Conservation (phyloP, 495 filamentous ascomycete species). For the Podospora appendiculata region DNA sequence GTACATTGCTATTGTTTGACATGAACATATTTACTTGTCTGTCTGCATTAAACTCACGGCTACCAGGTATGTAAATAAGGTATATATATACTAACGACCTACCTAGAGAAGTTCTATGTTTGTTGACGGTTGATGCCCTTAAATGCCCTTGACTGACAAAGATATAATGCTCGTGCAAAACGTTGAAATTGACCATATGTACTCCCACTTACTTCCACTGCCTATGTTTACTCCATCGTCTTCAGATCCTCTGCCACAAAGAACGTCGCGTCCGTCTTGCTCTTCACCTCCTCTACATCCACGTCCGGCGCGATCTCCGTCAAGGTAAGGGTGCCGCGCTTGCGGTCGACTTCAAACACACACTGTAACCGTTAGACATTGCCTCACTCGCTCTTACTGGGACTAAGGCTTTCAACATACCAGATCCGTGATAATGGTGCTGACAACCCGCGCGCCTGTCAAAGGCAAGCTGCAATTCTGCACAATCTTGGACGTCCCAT, state of each 20-base stretch:
- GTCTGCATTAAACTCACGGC: background rate
- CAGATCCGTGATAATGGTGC: slow-evolving; percentile 51
- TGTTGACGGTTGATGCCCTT: too few relatives aligned
- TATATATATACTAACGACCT: background rate
- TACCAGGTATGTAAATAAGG: background rate
- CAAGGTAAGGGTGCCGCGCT: slow-evolving; percentile 39
- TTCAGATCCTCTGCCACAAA: slow-evolving; percentile 38
- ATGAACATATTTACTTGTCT: too few relatives aligned
- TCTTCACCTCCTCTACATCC: slow-evolving; percentile 43
- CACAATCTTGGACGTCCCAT: slow-evolving; percentile 51
- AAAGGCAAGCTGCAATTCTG: slow-evolving; percentile 48
- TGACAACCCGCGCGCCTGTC: slow-evolving; percentile 45
- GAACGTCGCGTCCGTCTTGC: slow-evolving; percentile 49
- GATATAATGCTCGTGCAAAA: background rate
- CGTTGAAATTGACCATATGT: background rate
- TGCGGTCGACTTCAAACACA: slow-evolving; percentile 51
- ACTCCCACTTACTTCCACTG: slow-evolving; percentile 2
- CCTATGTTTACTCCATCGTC: slow-evolving; percentile 34
- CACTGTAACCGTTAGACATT: slow-evolving; percentile 24
- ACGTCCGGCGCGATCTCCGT: slow-evolving; percentile 50
- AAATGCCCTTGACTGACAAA: background rate
- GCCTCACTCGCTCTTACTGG: background rate
- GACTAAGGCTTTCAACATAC: slow-evolving; percentile 22
- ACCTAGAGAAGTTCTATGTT: background rate
- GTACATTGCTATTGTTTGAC: too few relatives aligned